phyloP scores from a whole-genome alignment of 352 stramenopile genomes.

The Nothophytophthora sp. region DNA sequence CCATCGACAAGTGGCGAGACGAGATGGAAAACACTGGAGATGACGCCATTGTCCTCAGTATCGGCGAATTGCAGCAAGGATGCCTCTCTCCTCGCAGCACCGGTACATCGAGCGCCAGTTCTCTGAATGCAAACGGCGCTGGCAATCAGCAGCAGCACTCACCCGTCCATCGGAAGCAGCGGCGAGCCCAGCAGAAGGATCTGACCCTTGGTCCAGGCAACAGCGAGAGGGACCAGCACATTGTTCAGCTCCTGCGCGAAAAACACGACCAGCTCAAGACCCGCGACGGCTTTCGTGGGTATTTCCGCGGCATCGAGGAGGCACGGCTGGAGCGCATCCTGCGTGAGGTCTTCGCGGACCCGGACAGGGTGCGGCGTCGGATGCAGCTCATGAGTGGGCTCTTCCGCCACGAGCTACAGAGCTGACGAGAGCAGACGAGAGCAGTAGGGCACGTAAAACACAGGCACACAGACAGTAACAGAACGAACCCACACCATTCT shows the following conservation, averaged over 20 bases:
- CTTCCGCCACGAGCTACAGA: conserved; percentile 33
- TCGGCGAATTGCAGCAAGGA: conserved; percentile 25
- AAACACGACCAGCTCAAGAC: conserved; percentile 71
- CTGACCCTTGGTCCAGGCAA: conserved; percentile 38
- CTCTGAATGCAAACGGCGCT: neutral
- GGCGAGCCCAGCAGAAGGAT: conserved; percentile 2
- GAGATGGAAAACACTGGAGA: conserved; percentile 51
- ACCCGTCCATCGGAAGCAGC: conserved; percentile 5
- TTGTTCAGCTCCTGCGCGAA: conserved; percentile 52
- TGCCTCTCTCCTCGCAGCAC: conserved; percentile 23
- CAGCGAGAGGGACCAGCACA: conserved; percentile 39
- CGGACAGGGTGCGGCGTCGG: conserved; percentile 56
- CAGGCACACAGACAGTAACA: neutral
- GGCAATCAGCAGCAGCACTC: conserved; percentile 19
- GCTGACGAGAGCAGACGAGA: neutral
- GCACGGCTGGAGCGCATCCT: conserved; percentile 52
- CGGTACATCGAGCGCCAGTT: neutral
- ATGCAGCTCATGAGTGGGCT: conserved; percentile 72
- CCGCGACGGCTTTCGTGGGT: conserved; percentile 67
- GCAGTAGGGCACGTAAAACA: conserved; percentile 9
- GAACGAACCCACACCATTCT: neutral
- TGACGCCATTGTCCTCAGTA: conserved; percentile 16
- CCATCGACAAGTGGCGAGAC: conserved; percentile 76
- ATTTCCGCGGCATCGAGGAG: conserved; percentile 61
- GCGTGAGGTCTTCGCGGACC: conserved; percentile 44